phyloP scores from a whole-genome alignment of 495 filamentous ascomycete genomes.

The Talaromyces borbonicus region DNA sequence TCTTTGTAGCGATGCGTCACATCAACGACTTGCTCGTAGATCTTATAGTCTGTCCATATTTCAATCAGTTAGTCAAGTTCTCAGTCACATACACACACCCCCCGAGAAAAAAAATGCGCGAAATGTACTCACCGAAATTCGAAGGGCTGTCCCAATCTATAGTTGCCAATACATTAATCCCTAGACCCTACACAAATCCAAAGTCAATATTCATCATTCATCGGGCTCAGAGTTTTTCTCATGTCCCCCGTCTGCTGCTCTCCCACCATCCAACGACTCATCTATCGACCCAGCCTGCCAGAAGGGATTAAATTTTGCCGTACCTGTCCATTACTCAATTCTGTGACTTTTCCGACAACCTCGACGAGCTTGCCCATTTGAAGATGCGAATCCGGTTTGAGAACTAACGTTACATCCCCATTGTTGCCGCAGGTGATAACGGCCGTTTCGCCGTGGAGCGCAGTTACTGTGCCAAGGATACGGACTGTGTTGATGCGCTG shows the following conservation, averaged over 20 bases:
- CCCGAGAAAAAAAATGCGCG: conserved; percentile 1
- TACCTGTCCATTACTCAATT: conserved; percentile 34
- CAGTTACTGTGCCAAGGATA: conserved; percentile 73
- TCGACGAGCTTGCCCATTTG: conserved; percentile 72
- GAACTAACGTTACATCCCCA: conserved; percentile 58
- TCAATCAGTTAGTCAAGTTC: background rate
- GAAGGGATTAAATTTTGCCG: too few species aligned
- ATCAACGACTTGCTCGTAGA: conserved; percentile 76
- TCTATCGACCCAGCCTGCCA: too few species aligned
- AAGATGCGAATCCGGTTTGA: conserved; percentile 77
- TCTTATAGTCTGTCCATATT: conserved; percentile 65
- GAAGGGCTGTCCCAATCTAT: conserved; percentile 63
- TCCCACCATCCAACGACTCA: background rate
- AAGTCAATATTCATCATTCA: background rate
- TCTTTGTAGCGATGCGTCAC: conserved; percentile 76
- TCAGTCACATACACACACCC: too few species aligned
- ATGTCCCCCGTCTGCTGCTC: too few species aligned
- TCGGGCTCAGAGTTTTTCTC: too few species aligned
- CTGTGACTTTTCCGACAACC: conserved; percentile 83
- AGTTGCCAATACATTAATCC: conserved; percentile 62
- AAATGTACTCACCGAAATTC: conserved; percentile 25
- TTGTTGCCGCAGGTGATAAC: conserved; percentile 56
- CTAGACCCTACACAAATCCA: conserved; percentile 42
- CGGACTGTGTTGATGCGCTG: conserved; percentile 58
- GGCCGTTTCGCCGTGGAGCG: conserved; percentile 72